Evolutionary conservation across 1,284 basidiomycete species (phyloP).

Genomic region (Schizopora paradoxa): DNA sequence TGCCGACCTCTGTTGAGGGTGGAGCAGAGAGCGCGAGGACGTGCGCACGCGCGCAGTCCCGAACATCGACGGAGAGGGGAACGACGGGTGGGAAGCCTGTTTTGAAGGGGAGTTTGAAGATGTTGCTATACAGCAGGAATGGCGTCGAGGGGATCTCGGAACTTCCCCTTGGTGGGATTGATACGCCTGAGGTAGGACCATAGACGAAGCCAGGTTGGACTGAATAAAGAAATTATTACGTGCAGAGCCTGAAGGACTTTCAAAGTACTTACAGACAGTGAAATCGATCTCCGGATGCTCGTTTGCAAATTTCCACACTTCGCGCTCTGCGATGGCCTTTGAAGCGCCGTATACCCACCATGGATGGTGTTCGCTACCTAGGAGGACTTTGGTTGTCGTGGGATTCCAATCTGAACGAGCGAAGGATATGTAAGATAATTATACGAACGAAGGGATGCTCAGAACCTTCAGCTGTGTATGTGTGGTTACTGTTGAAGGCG

Average conservation of each 20-base stretch:
- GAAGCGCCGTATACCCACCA: conserved; percentile 15
- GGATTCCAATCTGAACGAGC: conserved; percentile 13
- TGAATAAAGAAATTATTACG: too few species aligned
- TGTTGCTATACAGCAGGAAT: too few species aligned
- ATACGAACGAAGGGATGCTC: too few species aligned
- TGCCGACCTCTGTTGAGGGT: conserved; percentile 4
- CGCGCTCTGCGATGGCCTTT: conserved; percentile 15
- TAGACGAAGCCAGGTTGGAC: background rate
- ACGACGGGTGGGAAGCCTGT: conserved; percentile 12
- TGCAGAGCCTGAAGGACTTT: too few species aligned
- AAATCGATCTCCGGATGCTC: conserved; percentile 15
- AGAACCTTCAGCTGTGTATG: too few species aligned
- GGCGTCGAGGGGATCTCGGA: too few species aligned
- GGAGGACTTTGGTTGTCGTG: background rate
- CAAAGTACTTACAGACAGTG: conserved; percentile 14
- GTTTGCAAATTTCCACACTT: conserved; percentile 18
- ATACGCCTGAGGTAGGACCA: too few species aligned
- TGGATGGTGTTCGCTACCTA: background rate
- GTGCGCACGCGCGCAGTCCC: conserved; percentile 35
- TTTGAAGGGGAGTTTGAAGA: too few species aligned
- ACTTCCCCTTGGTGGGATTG: too few species aligned
- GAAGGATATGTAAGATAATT: too few species aligned
- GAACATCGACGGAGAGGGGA: conserved; percentile 30
- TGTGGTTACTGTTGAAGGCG: too few species aligned
- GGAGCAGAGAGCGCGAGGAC: conserved; percentile 28